phyloP scores from a whole-genome alignment of 805 yeast genomes.

The Lipomyces mesembrius region DNA sequence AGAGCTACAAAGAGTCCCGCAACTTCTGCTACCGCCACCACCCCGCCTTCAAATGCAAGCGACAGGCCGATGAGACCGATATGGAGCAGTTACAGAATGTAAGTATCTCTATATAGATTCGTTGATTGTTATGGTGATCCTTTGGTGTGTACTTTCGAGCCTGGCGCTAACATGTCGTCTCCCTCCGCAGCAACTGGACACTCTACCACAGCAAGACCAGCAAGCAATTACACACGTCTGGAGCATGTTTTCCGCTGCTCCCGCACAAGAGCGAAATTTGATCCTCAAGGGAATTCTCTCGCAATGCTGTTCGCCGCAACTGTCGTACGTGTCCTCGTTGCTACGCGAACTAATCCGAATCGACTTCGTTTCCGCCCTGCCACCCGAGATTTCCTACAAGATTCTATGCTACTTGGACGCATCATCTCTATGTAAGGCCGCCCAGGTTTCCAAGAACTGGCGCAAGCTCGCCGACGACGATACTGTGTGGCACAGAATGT shows the following conservation, averaged over 20 bases:
- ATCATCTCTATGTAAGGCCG: conserved; percentile 89
- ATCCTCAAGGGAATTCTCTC: conserved; percentile 81
- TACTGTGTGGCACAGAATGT: conserved; percentile 96
- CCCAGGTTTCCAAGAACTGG: conserved; percentile 90
- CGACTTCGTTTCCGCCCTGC: conserved; percentile 84
- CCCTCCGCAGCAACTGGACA: conserved; percentile 51
- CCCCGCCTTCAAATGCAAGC: conserved; percentile 80
- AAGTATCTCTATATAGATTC: not conserved
- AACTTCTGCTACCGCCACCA: conserved; percentile 89
- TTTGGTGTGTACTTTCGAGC: conserved; percentile 42
- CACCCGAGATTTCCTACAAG: conserved; percentile 82
- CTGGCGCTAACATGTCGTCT: conserved; percentile 36
- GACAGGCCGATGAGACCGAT: conserved; percentile 64
- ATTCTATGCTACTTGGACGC: conserved; percentile 90
- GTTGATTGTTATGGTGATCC: conserved; percentile 50
- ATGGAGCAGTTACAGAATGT: conserved; percentile 65
- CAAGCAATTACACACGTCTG: conserved; percentile 81
- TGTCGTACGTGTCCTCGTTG: conserved; percentile 82
- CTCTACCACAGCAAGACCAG: conserved; percentile 64
- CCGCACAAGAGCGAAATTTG: conserved; percentile 67
- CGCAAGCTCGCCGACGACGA: conserved; percentile 91
- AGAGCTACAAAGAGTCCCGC: conserved; percentile 33
- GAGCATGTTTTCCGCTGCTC: conserved; percentile 80
- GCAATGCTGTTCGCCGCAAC: conserved; percentile 94
- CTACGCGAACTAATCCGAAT: conserved; percentile 79